These are phyloP conservation scores for Trichoderma simmonsii DNA, from an alignment of 2,329 filamentous ascomycete genomes.

Conservation along the genomic window DNA sequence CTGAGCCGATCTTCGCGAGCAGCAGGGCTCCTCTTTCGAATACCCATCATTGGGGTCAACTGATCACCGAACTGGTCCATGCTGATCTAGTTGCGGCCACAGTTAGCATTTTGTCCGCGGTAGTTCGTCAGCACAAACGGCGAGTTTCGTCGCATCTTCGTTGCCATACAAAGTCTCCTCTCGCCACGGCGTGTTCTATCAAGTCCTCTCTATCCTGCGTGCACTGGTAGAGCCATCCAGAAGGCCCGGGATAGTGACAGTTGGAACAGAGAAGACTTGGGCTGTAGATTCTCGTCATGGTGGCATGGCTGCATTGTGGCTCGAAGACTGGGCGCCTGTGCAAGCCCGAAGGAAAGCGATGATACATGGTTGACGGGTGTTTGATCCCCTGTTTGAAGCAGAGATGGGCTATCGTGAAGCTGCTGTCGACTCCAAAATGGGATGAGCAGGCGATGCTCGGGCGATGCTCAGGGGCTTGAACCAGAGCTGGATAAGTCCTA, in stretches of 20 bases:
- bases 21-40: slow-evolving; percentile 40
- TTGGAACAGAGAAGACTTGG: slow-evolving; percentile 50
- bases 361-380: slow-evolving; percentile 4
- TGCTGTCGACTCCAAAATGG: neutral
- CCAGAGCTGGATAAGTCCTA: neutral
- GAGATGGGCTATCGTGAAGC: neutral
- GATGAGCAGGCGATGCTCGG: neutral
- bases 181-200: slow-evolving; percentile 30
- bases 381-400: neutral
- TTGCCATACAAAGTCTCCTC: slow-evolving; percentile 23
- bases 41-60: slow-evolving; percentile 33
- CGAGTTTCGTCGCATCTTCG: neutral
- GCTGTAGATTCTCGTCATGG: slow-evolving; percentile 64
- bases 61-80: slow-evolving; percentile 37
- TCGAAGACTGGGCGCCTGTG: slow-evolving; percentile 26
- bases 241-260: slow-evolving; percentile 53
- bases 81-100: slow-evolving; percentile 22
- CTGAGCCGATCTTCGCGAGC: slow-evolving; percentile 42
- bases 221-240: slow-evolving; percentile 74
- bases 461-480: neutral
- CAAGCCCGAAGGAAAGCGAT: slow-evolving; percentile 7
- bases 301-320: slow-evolving; percentile 61
- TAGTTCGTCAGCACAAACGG: neutral
- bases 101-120: slow-evolving; percentile 14
- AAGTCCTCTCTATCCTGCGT: slow-evolving; percentile 57